Conservation (phyloP, 495 filamentous ascomycete species). For the Talaromyces trachyspermus region DNA sequence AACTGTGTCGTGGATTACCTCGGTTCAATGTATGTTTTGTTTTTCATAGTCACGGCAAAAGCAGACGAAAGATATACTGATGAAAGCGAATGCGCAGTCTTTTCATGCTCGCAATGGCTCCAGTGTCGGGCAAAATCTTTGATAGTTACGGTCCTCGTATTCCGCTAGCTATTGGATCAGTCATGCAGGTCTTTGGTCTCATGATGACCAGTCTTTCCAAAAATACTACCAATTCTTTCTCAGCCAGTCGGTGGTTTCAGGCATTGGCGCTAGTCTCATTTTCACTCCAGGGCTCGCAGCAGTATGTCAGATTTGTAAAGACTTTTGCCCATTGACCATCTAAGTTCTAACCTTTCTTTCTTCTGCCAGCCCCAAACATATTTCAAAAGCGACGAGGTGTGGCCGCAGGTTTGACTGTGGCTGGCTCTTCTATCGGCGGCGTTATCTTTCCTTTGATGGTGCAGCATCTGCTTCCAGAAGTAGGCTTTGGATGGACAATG, state of each 20-base stretch:
- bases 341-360: constrained; percentile 61
- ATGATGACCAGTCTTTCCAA: constrained; percentile 59
- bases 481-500: constrained; percentile 72
- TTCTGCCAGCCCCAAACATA: constrained; percentile 20
- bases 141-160: constrained; percentile 64
- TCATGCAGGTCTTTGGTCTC: constrained; percentile 60
- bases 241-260: constrained; percentile 26
- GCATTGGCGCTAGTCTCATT: constrained; percentile 49
- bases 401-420: constrained; percentile 28
- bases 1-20: constrained; percentile 16
- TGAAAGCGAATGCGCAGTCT: background rate
- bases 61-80: no score
- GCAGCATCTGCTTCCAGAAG: constrained; percentile 50
- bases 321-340: constrained; percentile 54
- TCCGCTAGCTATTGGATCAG: constrained; percentile 42
- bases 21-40: constrained; percentile 1
- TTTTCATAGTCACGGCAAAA: no score
- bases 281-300: constrained; percentile 52
- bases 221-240: constrained; percentile 45
- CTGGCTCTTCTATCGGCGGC: constrained; percentile 54
- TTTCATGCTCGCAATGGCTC: constrained; percentile 28
- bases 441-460: constrained; percentile 61
- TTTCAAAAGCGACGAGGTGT: constrained; percentile 3
- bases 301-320: constrained; percentile 64
- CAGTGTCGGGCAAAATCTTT: constrained; percentile 60